Percentiles rank a stretch among this genome's conserved stretches.
These are phyloP conservation scores for Penicillium palitans DNA, from an alignment of 2,329 filamentous ascomycete species.

Conservation along the genomic window DNA sequence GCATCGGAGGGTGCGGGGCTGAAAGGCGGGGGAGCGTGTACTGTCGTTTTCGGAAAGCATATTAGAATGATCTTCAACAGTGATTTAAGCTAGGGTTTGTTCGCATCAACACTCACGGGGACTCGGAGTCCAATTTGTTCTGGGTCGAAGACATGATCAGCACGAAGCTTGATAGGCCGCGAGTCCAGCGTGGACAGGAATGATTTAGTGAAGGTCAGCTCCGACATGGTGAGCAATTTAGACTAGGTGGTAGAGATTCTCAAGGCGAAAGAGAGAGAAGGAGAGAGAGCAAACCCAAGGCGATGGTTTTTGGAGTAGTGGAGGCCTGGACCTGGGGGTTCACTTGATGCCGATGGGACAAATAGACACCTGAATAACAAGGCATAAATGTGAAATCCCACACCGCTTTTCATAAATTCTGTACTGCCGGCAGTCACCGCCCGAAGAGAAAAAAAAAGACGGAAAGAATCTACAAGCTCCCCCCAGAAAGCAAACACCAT, in stretches of 20 bases:
- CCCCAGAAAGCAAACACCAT: slow-evolving; percentile 10
- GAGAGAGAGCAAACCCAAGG: neutral
- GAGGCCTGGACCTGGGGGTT: neutral
- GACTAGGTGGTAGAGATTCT: neutral
- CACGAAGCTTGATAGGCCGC: slow-evolving; percentile 75
- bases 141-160: slow-evolving; percentile 87
- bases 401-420: slow-evolving; percentile 22
- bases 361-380: slow-evolving; percentile 12
- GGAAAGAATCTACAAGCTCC: slow-evolving; percentile 32
- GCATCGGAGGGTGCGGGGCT: slow-evolving; percentile 45
- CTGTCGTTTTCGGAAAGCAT: slow-evolving; percentile 24
- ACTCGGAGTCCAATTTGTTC: slow-evolving; percentile 72
- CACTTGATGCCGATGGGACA: slow-evolving; percentile 8
- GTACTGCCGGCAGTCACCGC: slow-evolving; percentile 33
- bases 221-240: slow-evolving; percentile 60
- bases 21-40: slow-evolving; percentile 51
- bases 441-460: slow-evolving; percentile 28
- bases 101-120: slow-evolving; percentile 60
- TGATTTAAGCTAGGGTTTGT: neutral
- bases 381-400: slow-evolving; percentile 1
- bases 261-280: neutral
- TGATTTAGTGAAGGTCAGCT: slow-evolving; percentile 78
- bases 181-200: slow-evolving; percentile 80
- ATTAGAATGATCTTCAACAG: neutral
- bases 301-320: neutral